Conservation (phyloP, 164 flowering plant genomes). For the Piper longum region DNA sequence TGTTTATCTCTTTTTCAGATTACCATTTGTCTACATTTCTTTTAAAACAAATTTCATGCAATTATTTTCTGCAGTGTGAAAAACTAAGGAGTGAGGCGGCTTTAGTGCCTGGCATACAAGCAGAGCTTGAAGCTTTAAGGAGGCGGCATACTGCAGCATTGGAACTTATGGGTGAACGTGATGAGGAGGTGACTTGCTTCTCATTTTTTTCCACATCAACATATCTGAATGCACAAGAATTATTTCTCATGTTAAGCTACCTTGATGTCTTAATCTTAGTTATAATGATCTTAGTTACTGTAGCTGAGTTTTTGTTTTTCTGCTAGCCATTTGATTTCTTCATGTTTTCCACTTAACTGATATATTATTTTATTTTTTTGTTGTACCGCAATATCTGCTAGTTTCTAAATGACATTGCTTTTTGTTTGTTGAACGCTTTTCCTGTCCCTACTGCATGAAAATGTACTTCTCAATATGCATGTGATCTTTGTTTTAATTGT, state of each 20-base stretch:
- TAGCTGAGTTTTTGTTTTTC: no score
- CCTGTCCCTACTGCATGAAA: no score
- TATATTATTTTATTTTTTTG: no score
- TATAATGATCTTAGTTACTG: no score
- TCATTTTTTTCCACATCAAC: neutral
- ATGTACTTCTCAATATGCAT: neutral
- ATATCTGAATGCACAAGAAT: no score
- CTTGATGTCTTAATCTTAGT: no score
- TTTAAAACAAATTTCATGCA: neutral
- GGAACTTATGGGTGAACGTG: constrained; percentile 99
- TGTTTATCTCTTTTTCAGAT: neutral
- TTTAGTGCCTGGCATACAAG: constrained; percentile 57
- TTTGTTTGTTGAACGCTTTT: no score
- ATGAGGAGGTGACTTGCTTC: constrained; percentile 64
- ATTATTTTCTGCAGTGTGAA: constrained; percentile 54
- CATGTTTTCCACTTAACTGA: no score
- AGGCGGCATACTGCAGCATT: constrained; percentile 87
- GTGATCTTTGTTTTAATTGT: neutral
- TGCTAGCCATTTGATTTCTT: no score
- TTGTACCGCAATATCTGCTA: no score
- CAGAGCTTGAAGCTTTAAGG: constrained; percentile 89
- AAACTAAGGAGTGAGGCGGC: constrained; percentile 63
- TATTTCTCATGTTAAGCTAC: no score
- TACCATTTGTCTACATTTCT: neutral
- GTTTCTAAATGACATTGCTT: no score